Base-by-base conservation (phyloP, 768 basidiomycete species). In the Boletus subparvulus region DNA sequence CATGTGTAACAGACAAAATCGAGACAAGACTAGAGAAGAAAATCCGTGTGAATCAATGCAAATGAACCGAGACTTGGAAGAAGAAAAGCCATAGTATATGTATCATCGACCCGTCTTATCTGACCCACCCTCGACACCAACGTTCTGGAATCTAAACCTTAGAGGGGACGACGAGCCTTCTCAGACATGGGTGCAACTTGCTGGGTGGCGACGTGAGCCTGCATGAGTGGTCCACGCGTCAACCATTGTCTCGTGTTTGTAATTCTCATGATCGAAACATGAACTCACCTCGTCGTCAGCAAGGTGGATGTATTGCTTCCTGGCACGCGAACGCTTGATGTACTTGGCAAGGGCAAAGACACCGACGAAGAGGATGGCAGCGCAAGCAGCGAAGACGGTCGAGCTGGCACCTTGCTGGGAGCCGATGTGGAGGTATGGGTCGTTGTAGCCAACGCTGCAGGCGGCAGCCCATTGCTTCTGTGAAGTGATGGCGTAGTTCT, bases 401-500 rank as follows among this genome's bases (percentile, higher is more conserved):
- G 70, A 68, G 10, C 66, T 70, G 7, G 64, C 66, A 55, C 72
- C 70, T 37, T 65, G 54, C 32, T 73, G 59, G 28, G 72, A 65
- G 24, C 60, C 66, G 40, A 77, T 68, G 59, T 69, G 70, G 57
- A 69, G 63, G 60, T 65, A 68, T 3, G 65, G 65, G 62, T 74
- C 70, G 19, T 71, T 56, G 61, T 67, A 62, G 45, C 65, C 61
- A 42, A 65, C 49, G 47, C 73, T 69, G 67, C 79, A 81, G 28
- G 69, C 69, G 28, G 73, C 70, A 49, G 74, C 74, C 79, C 80
- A 80, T 46, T 81, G 70, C 63, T 70, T 65, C 67, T 77, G 77
- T 42, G 73, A 74, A 52, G 72, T 69, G 64, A 80, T 76, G 43
- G 78, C 75, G 28, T 78, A 77, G 71, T 75, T 75, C 80, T 79